Evolutionary conservation across 495 filamentous ascomycete species (phyloP), one percentile per base, ranked within the genome.

Genomic region (Penicillium ucsense): DNA sequence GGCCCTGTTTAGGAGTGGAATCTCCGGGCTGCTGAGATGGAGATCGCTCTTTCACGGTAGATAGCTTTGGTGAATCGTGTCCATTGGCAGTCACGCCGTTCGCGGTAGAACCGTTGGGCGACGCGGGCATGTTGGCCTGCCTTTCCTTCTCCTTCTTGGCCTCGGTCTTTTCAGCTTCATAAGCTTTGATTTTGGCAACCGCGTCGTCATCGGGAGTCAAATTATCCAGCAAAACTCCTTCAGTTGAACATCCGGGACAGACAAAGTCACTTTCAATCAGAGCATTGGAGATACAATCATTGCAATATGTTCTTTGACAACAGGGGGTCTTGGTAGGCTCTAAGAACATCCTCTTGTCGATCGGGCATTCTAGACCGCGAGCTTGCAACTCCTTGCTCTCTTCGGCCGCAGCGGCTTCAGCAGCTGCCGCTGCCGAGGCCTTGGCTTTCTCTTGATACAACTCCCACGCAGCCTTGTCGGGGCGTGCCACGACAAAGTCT

Each of bases 241-340:
- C 89, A 38, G 80, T 86, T 62, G 84, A 79, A 74, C 92, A 98
- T 43, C 81, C 83, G 47, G 94, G 94, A 65, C 92, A 98, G 59
- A 86, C 75, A 72, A 98, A 88, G 76, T 98, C 92, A 78, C 84
- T 91, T 73, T 97, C 89, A 70, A 95, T 89, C 71, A 98, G 82
- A 58, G 88, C 84, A 80, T 90, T 94, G 57, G 89, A 89, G 66
- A 97, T 95, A 84, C 92, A 98, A 56, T 97, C 89, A 79, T 89
- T 86, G 80, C 92, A 98, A 78, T 91, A 97, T 63, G 89, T 95
- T 76, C 84, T 89, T 65, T 85, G 79, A 75, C 92, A 98, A 75
- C 92, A 98, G 50, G 92, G 94, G 55, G 91, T 97, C 78, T 95
- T 91, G 74, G 89, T 89, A 74, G 92, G 90, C 64, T 95, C 86